Evolutionary conservation across 1,284 basidiomycete genomes (phyloP), one percentile per base, ranked within the genome.

Genomic region (Tylopilus sp.): DNA sequence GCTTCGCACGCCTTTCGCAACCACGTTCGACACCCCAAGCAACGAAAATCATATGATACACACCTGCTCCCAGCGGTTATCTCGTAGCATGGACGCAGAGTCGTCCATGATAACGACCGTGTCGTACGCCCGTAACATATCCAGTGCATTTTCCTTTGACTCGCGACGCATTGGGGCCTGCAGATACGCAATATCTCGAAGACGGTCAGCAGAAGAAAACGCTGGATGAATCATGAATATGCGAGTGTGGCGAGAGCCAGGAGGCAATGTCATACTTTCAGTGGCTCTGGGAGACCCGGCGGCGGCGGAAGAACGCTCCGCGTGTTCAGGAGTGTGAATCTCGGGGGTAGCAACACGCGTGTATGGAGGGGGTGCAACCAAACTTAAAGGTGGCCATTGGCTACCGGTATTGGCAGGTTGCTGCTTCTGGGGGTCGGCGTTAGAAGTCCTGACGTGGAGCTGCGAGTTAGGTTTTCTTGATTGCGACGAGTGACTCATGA

Each of bases 71-170:
- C 81, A 84, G 18, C 68, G 64, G 2, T 51, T 43, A 4, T 70
- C 73, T 4, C 43, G 38, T 12, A 52, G 45, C 81, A 84, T 84
- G 10, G 81, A 82, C 6, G 59, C 63, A 1, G 81, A 83, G 58
- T 84, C 82, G 59, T 84, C 81, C 37, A 83, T 66, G 25, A 81
- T 55, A 34, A 82, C 67, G 6, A 79, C 71, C 0, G 77, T 82
- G 37, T 82, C 70, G 51, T 77, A 82, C 45, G 69, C 61, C 29
- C 61, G 54, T 11, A 82, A 59, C 33, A 62, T 69, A 33, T 73
- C 66, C 6, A 81, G 56, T 3, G 69, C 73, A 48, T 77, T 64
- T 54, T 79, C 76, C 39, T 46, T 53, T 0, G 58, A 65, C 9
- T 67, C 58, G 2, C 44, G 50, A 19, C 55, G 58, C 52, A 68